phyloP scores from a whole-genome alignment of 1,139 yeast species.

The Candida buenavistaensis region DNA sequence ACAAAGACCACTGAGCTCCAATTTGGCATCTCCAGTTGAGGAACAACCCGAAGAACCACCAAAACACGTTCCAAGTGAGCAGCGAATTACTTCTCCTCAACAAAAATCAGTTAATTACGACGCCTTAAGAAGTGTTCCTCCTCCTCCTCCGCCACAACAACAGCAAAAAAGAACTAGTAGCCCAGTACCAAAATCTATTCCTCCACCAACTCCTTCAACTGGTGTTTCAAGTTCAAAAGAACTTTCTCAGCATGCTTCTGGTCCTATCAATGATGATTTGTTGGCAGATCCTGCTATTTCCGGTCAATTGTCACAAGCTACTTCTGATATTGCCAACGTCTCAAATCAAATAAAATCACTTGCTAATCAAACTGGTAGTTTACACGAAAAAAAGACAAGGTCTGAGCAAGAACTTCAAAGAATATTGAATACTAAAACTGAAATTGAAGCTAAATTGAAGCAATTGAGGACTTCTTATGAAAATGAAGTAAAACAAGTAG shows the following conservation, averaged over 20 bases:
- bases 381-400: conserved; percentile 68
- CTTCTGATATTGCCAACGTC: conserved; percentile 83
- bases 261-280: conserved; percentile 42
- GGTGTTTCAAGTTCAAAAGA: neutral
- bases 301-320: conserved; percentile 71
- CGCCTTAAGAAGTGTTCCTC: conserved; percentile 50
- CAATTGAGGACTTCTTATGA: conserved; percentile 73
- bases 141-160: conserved; percentile 40
- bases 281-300: conserved; percentile 57
- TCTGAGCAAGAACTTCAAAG: conserved; percentile 76
- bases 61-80: conserved; percentile 22
- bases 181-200: conserved; percentile 14
- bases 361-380: conserved; percentile 68
- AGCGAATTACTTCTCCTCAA: conserved; percentile 12
- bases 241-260: conserved; percentile 10
- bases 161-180: conserved; percentile 14
- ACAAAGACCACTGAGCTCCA: conserved; percentile 8
- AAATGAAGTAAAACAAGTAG: conserved; percentile 73
- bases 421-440: conserved; percentile 63
- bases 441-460: conserved; percentile 68
- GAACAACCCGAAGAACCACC: conserved; percentile 26
- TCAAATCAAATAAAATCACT: conserved; percentile 83
- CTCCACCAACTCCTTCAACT: conserved; percentile 15
- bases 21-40: conserved; percentile 16
- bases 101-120: conserved; percentile 40